Evolutionary conservation across 2,329 filamentous ascomycete genomes (phyloP), one percentile per base, ranked within the genome.

Genomic region (Talaromyces pinophilus): DNA sequence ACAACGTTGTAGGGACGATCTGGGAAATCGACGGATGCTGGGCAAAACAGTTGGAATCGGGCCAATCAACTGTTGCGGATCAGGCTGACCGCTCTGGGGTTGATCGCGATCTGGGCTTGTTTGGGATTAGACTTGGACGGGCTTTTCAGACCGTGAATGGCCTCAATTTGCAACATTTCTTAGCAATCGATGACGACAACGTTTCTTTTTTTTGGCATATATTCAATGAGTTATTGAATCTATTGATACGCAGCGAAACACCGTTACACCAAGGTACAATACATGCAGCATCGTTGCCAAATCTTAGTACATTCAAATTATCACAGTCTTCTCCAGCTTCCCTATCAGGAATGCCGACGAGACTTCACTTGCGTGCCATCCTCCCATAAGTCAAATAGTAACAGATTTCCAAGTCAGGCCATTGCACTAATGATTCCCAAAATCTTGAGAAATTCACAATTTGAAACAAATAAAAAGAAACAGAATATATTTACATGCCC

Each of bases 1-100:
- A 66, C 54, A 48, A 28, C 19, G 42, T 46, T 63, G 61, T 61
- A 55, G 50, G 64, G 50, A 40, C 52, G 64, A 66, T 66, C 64
- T 63, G 42, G 40, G 30, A 66, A 63, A 48, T 59, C n/a, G 54
- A 25, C 8, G 11, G 11, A 22, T 11, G 22, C 13, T 25, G 15
- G 50, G 52, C 60, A 63, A 50, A 55, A 44, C 55, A 25, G 28
- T 62, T 19, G 54, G 30, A 60, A 66, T 63, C 65, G 65, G 25
- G 65, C 65, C 65, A 66, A 60, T 63, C 46, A n/a, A 2, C 5
- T 4, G 33, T 40, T 7, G 38, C 11, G 5, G 3, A 33, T 5
- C 1, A 3, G 2, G 42, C 44, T 48, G 50, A 57, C 55, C 42
- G 63, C 54, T 52, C 28, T 28, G 8, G 30, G 19, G 44, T 35